phyloP scores from a whole-genome alignment of 768 basidiomycete genomes.

The Kwoniella newhampshirensis region DNA sequence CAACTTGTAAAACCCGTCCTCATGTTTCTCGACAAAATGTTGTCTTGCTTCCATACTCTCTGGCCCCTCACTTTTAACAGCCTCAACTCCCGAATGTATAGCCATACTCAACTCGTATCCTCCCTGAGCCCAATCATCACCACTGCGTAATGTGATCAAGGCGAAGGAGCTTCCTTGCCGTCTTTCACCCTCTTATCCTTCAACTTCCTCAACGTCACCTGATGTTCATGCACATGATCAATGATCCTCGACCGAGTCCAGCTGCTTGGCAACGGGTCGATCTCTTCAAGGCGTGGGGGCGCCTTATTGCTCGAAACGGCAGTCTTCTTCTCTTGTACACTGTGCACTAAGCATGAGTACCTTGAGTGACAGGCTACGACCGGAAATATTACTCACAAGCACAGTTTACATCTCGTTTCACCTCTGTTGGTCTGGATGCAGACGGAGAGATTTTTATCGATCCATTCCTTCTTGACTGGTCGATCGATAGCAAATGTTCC shows the following conservation, averaged over 20 bases:
- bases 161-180: slow-evolving; percentile 14
- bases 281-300: slow-evolving; percentile 1
- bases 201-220: slow-evolving; percentile 3
- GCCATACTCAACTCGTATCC: too few species aligned
- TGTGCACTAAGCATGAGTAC: background rate
- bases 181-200: slow-evolving; percentile 19
- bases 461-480: slow-evolving; percentile 5
- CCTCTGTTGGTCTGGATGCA: background rate
- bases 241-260: background rate
- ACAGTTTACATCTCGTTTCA: slow-evolving; percentile 12
- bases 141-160: background rate
- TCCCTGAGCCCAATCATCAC: too few species aligned
- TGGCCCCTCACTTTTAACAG: too few species aligned
- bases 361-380: background rate
- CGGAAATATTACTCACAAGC: slow-evolving; percentile 10
- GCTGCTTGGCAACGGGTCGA: background rate
- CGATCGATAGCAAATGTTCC: background rate
- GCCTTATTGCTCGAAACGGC: background rate
- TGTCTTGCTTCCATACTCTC: too few species aligned
- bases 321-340: slow-evolving; percentile 9
- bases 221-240: slow-evolving; percentile 9
- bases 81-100: too few species aligned
- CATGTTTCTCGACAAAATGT: too few species aligned
- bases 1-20: too few species aligned
- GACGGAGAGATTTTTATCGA: background rate